Conservation (phyloP, 1,284 basidiomycete species). For the Heterobasidion occidentale region DNA sequence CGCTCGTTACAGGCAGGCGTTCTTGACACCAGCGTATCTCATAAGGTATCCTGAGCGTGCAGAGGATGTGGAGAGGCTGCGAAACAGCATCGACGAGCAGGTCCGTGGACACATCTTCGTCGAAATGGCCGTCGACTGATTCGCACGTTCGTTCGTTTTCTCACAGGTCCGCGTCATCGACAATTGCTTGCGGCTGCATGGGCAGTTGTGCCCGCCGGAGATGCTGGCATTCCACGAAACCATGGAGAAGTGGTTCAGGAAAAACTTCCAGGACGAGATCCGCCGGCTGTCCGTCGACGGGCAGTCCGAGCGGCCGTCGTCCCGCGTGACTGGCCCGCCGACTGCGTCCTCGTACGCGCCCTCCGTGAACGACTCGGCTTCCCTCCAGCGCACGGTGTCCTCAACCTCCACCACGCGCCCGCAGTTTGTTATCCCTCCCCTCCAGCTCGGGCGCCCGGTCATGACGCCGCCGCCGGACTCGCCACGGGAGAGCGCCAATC, state of each 20-base stretch:
- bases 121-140: neutral
- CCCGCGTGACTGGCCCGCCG: slow-evolving; percentile 9
- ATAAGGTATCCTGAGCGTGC: slow-evolving; percentile 63
- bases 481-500: neutral
- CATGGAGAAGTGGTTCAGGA: slow-evolving; percentile 81
- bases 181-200: slow-evolving; percentile 78
- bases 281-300: slow-evolving; percentile 48
- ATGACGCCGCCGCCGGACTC: slow-evolving; percentile 8
- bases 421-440: slow-evolving; percentile 35
- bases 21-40: slow-evolving; percentile 70
- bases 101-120: slow-evolving; percentile 30
- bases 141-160: neutral
- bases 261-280: slow-evolving; percentile 88
- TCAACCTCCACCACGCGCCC: slow-evolving; percentile 28
- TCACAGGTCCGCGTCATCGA: slow-evolving; percentile 72
- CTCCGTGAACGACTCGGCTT: slow-evolving; percentile 8
- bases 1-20: slow-evolving; percentile 68
- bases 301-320: slow-evolving; percentile 17
- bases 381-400: slow-evolving; percentile 9
- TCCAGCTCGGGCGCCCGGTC: slow-evolving; percentile 32
- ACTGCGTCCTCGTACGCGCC: slow-evolving; percentile 7
- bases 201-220: slow-evolving; percentile 75
- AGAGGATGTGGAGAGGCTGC: slow-evolving; percentile 65
- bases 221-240: slow-evolving; percentile 91
- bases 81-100: slow-evolving; percentile 75